phyloP scores from a whole-genome alignment of 257 asterid species.

The Solanum appendiculatum region DNA sequence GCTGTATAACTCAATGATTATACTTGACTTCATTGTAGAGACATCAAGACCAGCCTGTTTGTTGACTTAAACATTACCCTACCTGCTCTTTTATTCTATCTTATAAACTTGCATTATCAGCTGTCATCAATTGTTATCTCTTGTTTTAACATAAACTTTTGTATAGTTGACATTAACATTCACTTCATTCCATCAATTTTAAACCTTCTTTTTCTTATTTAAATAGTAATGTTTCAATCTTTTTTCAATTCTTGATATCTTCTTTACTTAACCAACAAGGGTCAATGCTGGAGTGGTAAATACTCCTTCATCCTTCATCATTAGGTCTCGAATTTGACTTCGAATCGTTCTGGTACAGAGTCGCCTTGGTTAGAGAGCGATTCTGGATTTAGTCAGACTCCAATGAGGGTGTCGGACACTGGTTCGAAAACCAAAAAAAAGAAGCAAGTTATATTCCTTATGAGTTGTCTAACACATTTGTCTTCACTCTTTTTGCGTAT shows the following conservation, averaged over 20 bases:
- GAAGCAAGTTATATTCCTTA: neutral
- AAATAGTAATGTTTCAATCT: neutral
- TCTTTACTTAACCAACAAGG: neutral
- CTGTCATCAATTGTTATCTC: neutral
- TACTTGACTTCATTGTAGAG: neutral
- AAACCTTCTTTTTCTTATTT: neutral
- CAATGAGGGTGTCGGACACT: neutral
- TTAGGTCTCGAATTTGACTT: neutral
- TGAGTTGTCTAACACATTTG: neutral
- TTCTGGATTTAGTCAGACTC: neutral
- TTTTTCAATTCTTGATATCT: neutral
- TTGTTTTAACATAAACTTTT: neutral
- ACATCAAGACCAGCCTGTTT: slow-evolving; percentile 41
- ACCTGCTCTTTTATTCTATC: neutral
- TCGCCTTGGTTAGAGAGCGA: neutral
- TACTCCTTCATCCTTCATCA: neutral
- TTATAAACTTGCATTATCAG: neutral
- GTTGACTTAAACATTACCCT: slow-evolving; percentile 18
- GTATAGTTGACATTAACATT: neutral
- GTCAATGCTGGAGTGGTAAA: neutral
- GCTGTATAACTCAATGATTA: neutral
- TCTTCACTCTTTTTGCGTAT: neutral
- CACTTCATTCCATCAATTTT: neutral
- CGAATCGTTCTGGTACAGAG: too few relatives aligned
- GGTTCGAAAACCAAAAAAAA: neutral